These are phyloP conservation scores for Castanopsis chinensis DNA, from an alignment of 306 rosid genomes.

Conservation along the genomic window DNA sequence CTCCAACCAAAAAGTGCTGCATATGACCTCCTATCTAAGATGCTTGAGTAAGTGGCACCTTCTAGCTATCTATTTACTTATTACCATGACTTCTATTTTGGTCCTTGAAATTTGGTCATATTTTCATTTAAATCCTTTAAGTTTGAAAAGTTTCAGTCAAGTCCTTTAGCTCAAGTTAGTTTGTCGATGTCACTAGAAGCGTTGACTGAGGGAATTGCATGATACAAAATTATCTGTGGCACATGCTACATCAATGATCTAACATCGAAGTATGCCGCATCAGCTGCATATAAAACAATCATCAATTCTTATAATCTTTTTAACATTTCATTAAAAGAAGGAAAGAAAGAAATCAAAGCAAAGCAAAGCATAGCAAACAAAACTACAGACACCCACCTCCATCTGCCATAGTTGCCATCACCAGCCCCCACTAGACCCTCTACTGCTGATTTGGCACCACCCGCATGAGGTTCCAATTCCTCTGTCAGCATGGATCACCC, in stretches of 20 bases:
- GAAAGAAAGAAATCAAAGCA: background rate
- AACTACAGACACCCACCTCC: background rate
- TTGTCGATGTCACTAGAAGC: background rate
- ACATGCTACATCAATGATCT: background rate
- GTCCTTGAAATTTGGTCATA: background rate
- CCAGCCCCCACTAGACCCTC: background rate
- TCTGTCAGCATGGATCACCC: background rate
- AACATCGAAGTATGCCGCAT: background rate
- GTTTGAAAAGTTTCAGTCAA: background rate
- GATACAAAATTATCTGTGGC: background rate
- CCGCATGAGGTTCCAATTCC: background rate
- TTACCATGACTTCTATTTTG: background rate
- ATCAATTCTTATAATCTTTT: background rate
- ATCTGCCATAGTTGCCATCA: background rate
- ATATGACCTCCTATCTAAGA: constrained; percentile 86
- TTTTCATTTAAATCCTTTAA: background rate
- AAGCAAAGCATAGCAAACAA: background rate
- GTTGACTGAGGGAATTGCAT: background rate
- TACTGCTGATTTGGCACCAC: background rate
- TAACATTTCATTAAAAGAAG: background rate
- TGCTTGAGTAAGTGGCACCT: constrained; percentile 89
- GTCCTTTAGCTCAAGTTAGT: background rate
- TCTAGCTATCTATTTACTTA: constrained; percentile 1
- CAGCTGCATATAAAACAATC: background rate
- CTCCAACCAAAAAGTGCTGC: constrained; percentile 80